Evolutionary conservation across 768 basidiomycete genomes (phyloP), one percentile per base, ranked within the genome.

Genomic region (Phanerodontia chrysosporium): DNA sequence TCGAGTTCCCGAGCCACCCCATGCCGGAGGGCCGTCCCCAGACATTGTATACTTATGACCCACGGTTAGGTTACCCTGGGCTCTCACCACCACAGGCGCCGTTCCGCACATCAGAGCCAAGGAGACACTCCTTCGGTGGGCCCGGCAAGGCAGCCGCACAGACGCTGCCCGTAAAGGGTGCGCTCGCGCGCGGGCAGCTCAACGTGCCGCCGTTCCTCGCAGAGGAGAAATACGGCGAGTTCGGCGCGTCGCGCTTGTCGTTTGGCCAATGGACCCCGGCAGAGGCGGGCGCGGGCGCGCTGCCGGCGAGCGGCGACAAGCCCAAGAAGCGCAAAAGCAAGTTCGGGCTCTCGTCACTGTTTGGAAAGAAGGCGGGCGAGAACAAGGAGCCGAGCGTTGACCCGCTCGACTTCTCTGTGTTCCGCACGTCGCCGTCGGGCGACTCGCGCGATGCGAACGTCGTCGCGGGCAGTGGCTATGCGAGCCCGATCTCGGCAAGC

Each of bases 91-190:
- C 87, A 2, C 80, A 83, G 51, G 81, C 84, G 2, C 79, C 86
- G 2, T 90, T 90, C 78, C 80, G 81, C 45, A 74, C 65, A 18
- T 57, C 67, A 42, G 89, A 90, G 57, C 63, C 65, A 36, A 78
- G 91, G 60, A 78, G 91, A 45, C 91, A 92, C 69, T 93, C 91
- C 2, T 92, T 92, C 61, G 77, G 84, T 42, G 92, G 90, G 18
- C 73, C 83, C 22, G 74, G 82, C 14, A 79, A 80, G 21, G 84
- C 88, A 83, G 22, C 74, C 63, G 63, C 76, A 24, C 84, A 84
- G 64, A 86, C 81, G 10, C 70, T 83, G 69, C 83, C 83, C 28
- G 58, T 63, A 22, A 70, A 65, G 25, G 64, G 53, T 57, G 60
- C 60, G 13, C 55, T 55, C 32, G 59, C 58, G 1, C 61, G 62